Evolutionary conservation across 2,329 filamentous ascomycete genomes (phyloP).

Genomic region (Herpotrichia juniperi): DNA sequence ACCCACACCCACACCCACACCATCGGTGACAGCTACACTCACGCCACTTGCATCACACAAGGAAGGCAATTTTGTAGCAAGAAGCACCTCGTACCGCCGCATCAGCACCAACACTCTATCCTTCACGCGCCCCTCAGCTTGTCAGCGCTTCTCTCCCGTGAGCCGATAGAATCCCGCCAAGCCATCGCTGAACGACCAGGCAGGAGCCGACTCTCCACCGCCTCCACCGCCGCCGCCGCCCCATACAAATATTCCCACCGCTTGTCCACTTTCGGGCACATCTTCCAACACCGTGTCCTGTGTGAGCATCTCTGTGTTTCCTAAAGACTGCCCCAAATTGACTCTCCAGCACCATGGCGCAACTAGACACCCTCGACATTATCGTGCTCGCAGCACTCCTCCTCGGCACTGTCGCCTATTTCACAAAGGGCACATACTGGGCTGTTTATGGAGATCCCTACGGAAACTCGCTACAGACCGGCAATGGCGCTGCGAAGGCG

Average conservation of each 20-base stretch:
- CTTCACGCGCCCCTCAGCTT: background rate
- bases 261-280: slow-evolving; percentile 32
- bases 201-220: too few species aligned
- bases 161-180: slow-evolving; percentile 17
- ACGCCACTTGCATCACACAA: background rate
- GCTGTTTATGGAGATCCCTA: slow-evolving; percentile 88
- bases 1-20: too few species aligned
- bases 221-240: slow-evolving; percentile 18
- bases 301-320: slow-evolving; percentile 10
- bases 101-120: background rate
- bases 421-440: slow-evolving; percentile 97
- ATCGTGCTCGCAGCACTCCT: slow-evolving; percentile 86
- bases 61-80: background rate
- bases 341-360: slow-evolving; percentile 71
- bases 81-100: background rate
- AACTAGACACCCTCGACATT: slow-evolving; percentile 95
- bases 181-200: slow-evolving; percentile 8
- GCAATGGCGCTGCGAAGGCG: slow-evolving; percentile 70
- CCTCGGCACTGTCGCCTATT: slow-evolving; percentile 88
- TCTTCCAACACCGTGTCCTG: slow-evolving; percentile 26
- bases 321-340: slow-evolving; percentile 15
- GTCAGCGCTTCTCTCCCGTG: background rate
- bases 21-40: slow-evolving; percentile 1
- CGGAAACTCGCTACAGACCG: slow-evolving; percentile 73
- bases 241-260: slow-evolving; percentile 34